Conservation (phyloP, 306 rosid species). For the Lotus japonicus region DNA sequence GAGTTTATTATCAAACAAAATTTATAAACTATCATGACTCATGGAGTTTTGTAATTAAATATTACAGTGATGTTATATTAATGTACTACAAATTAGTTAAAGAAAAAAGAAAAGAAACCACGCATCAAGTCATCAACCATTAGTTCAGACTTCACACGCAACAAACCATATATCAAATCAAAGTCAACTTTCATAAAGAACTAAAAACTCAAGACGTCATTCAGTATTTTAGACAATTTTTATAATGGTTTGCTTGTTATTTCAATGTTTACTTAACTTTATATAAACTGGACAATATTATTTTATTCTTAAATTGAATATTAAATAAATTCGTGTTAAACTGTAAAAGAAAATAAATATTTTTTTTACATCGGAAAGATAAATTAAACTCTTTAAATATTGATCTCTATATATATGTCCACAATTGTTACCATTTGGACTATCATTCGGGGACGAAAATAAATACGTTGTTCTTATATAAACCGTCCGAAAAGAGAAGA, state of each 20-base stretch:
- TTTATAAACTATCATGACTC: not conserved
- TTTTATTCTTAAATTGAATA: not conserved
- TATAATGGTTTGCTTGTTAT: not conserved
- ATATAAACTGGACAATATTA: too few relatives aligned
- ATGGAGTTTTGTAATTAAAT: not conserved
- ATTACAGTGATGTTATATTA: too few relatives aligned
- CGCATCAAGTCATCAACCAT: not conserved
- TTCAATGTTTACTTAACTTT: too few relatives aligned
- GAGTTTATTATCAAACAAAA: not conserved
- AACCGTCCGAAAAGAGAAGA: too few relatives aligned
- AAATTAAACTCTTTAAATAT: too few relatives aligned
- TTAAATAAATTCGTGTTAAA: too few relatives aligned
- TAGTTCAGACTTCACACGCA: not conserved
- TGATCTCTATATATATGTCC: too few relatives aligned
- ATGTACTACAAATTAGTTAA: not conserved
- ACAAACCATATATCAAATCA: not conserved
- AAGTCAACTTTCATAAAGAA: conserved; percentile 7
- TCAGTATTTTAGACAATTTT: not conserved
- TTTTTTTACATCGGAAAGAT: too few relatives aligned
- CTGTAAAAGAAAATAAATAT: too few relatives aligned
- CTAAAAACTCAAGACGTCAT: not conserved
- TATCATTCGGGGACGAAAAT: too few relatives aligned
- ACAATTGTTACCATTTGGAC: too few relatives aligned
- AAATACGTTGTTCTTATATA: too few relatives aligned
- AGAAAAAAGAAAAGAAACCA: not conserved